Base-by-base conservation (phyloP, 768 basidiomycete genomes). In the Infundibulicybe gibba region DNA sequence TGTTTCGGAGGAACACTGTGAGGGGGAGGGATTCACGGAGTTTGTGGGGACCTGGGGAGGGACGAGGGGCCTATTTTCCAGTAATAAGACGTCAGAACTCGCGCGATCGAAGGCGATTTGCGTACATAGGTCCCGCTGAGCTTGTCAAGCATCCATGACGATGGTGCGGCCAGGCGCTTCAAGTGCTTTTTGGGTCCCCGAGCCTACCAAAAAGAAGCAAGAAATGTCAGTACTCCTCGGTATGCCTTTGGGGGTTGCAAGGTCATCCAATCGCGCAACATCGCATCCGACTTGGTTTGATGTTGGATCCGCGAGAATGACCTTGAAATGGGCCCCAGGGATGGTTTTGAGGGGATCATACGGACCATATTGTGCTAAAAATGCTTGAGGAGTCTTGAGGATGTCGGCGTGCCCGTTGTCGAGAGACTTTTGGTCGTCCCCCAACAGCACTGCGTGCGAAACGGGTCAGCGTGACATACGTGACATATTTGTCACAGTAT, bases 131-230 rank as follows among this genome's bases (percentile, higher is more conserved):
- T 93, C 50, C 92, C 92, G 72, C 89, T 85, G 61, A 99, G 73
- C 77, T 99, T 99, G 80, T 98, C 93, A 54, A 99, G 81, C 94
- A 99, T 97, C 97, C 97, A 99, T 76, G 92, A 88, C 40, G 93
- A 95, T 54, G 97, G 97, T 52, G 97, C 97, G 57, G 86, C 85
- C 50, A 98, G 83, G 64, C 95, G 90, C 82, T 97, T 97, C 77
- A 97, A 82, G 68, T 97, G 94, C 75, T 97, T 97, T 87, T 90
- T 97, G 54, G 94, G 94, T 85, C 94, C 94, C 70, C 94, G 87
- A 65, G 82, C 93, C 94, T 97, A 57, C 16, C 57, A 56, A 56
- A 62, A 39, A 40, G 20, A 44, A 45, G 44, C 35, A 41, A 54
- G 67, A 49, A 69, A 69, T 52, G 49, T 54, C 52, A 43, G 44